Base-by-base conservation (phyloP, 768 basidiomycete species). In the Pleurotus tuoliensis region DNA sequence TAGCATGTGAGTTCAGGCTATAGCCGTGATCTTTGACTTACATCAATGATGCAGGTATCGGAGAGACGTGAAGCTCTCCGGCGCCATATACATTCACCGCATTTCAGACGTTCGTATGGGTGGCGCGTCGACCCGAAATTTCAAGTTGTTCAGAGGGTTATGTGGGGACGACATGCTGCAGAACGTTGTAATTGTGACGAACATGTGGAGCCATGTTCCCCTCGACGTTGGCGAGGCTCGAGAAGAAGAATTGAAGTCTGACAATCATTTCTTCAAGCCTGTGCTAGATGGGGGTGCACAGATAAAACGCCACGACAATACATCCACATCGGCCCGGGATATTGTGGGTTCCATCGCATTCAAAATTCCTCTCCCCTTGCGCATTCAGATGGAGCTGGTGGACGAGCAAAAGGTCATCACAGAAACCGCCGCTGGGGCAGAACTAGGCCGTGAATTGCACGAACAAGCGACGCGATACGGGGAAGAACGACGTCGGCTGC, bases 211-310 rank as follows among this genome's bases (percentile, higher is more conserved):
- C 3, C 65, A 64, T 47, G 74, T 73, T 41, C 60, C 63, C 58
- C 63, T 59, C 41, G 71, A 64, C 56, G 16, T 68, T 44, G 75
- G 73, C 64, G 74, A 62, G 69, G 77, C 15, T 3, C 37, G 22
- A 52, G 15, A 34, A 34, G 30, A 34, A 34, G 30, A 34, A 4
- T 34, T 34, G 30, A 34, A 34, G 30, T 34, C 30, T 8, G 67
- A 69, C 39, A 67, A 71, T 57, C 71, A 71, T 27, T 83, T 82
- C 65, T 84, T 82, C 69, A 80, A 81, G 56, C 71, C 76, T 5
- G 80, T 74, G 2, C 67, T 83, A 8, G 75, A 78, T 22, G 78
- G 77, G 61, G 78, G 80, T 18, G 81, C 81, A 1, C 62, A 64
- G 6, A 56, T 83, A 8, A 59, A 71, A n/a, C 78, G 81, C 16